Conservation (phyloP, 345 rosid species). For the Populus tremula region DNA sequence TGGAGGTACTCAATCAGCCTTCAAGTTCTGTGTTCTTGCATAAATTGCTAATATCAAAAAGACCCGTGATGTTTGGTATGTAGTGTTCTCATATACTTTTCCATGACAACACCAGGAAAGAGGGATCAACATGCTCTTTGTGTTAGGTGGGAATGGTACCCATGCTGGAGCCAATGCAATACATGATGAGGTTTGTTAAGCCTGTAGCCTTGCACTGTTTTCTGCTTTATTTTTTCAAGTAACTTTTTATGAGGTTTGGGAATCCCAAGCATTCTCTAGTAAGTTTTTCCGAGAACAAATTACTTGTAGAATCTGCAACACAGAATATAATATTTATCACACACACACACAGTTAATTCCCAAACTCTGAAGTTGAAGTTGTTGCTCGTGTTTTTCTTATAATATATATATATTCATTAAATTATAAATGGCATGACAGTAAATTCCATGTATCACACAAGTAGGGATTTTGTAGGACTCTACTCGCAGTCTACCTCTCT, state of each 20-base stretch:
- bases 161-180: conserved; percentile 99
- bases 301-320: neutral
- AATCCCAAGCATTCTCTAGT: neutral
- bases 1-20: conserved; percentile 56
- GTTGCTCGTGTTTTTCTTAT: neutral
- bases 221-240: neutral
- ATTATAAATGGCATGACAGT: too few species aligned
- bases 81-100: conserved; percentile 14
- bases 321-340: neutral
- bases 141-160: conserved; percentile 94
- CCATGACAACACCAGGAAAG: conserved; percentile 54
- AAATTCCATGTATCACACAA: neutral
- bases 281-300: neutral
- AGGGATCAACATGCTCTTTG: conserved; percentile 99
- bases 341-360: neutral
- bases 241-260: neutral
- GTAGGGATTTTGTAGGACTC: neutral
- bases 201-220: neutral
- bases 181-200: conserved; percentile 72
- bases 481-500: neutral
- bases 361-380: neutral
- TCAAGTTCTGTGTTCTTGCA: neutral
- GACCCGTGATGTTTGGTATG: neutral
- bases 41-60: conserved; percentile 2
- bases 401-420: too few species aligned